Conservation (phyloP, 2,329 filamentous ascomycete genomes). For the Pseudocercospora cruenta region DNA sequence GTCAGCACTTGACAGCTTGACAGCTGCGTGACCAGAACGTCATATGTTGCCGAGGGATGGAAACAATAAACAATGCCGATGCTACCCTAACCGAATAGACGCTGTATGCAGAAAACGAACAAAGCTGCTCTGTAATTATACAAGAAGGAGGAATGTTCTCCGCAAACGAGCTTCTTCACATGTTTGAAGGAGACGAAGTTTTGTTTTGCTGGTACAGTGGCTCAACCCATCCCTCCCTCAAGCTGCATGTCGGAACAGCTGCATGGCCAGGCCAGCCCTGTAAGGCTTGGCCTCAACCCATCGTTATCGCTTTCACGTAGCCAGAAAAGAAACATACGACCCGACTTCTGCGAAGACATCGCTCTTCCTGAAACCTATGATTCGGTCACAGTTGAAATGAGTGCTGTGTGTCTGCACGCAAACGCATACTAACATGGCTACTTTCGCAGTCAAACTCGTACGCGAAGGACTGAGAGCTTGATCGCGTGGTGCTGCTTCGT, state of each 20-base stretch:
- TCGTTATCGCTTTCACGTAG: too few relatives aligned
- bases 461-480: too few relatives aligned
- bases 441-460: too few relatives aligned
- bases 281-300: neutral
- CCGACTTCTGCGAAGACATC: too few relatives aligned
- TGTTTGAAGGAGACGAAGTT: neutral
- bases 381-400: too few relatives aligned
- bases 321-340: too few relatives aligned
- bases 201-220: neutral
- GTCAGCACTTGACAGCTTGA: conserved; percentile 3
- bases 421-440: too few relatives aligned
- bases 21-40: conserved; percentile 10
- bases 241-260: neutral
- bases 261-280: neutral
- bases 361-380: too few relatives aligned
- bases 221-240: neutral
- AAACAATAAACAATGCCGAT: conserved; percentile 4
- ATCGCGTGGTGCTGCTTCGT: neutral
- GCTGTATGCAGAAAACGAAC: neutral
- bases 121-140: neutral
- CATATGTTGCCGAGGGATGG: neutral
- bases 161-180: neutral
- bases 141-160: neutral
- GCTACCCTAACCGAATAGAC: neutral
- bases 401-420: too few relatives aligned